Evolutionary conservation across 192 early-diverging fungal species (phyloP).

Genomic region (Backusella macrospora): DNA sequence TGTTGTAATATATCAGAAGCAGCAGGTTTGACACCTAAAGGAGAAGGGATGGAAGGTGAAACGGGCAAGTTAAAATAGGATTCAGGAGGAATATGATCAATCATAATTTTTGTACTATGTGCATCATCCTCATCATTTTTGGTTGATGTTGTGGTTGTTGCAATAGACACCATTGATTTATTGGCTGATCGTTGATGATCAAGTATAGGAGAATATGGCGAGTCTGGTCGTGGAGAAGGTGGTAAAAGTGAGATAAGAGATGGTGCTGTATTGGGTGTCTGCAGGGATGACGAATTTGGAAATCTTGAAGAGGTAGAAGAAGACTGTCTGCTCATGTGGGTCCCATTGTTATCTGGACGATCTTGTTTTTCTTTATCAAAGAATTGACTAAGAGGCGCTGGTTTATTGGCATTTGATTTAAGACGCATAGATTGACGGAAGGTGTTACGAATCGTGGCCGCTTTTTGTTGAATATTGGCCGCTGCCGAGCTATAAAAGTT

Average conservation of each 20-base stretch:
- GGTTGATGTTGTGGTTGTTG: not conserved
- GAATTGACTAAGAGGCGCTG: slow-evolving; percentile 2
- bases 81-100: slow-evolving; percentile 9
- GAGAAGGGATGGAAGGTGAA: not conserved
- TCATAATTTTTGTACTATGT: slow-evolving; percentile 21
- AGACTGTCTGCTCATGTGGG: slow-evolving; percentile 17
- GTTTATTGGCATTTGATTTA: slow-evolving; percentile 2
- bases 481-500: not conserved
- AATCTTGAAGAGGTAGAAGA: slow-evolving; percentile 12
- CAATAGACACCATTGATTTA: not conserved
- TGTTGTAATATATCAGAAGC: not conserved
- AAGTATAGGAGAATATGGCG: not conserved
- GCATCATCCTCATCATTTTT: slow-evolving; percentile 3
- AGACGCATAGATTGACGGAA: slow-evolving; percentile 28
- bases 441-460: slow-evolving; percentile 19
- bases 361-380: slow-evolving; percentile 2
- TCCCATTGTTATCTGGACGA: slow-evolving; percentile 14
- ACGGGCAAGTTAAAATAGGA: slow-evolving; percentile 16
- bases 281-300: slow-evolving; percentile 19
- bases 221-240: slow-evolving; percentile 8
- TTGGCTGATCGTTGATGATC: not conserved
- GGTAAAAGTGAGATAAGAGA: slow-evolving; percentile 13
- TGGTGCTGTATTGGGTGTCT: slow-evolving; percentile 11
- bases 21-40: not conserved
- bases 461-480: slow-evolving; percentile 25